A percentile compares a stretch with the other conserved stretches of the same genome.
Evolutionary conservation across 2,329 filamentous ascomycete genomes (phyloP).

Genomic region (Ceratocystiopsis sp.): DNA sequence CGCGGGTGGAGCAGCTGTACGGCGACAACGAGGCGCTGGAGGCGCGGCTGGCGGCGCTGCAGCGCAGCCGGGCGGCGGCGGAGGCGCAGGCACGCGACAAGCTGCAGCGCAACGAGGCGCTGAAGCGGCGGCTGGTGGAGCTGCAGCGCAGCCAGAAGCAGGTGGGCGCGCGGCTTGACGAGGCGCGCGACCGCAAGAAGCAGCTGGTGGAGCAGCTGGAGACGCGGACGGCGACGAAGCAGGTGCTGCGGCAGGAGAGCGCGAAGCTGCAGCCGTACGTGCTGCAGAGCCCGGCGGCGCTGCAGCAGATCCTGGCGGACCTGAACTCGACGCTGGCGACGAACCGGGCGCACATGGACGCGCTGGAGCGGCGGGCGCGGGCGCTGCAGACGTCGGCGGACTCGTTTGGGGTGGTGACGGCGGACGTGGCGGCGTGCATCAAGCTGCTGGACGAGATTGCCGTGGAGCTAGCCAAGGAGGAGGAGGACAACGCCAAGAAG

Average conservation of each 20-base stretch:
- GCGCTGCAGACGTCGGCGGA: slow-evolving; percentile 85
- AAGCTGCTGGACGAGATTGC: slow-evolving; percentile 80
- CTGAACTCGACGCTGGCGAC: slow-evolving; percentile 59
- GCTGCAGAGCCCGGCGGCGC: slow-evolving; percentile 65
- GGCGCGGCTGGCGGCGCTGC: slow-evolving; percentile 61
- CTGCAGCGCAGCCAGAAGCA: slow-evolving; percentile 67
- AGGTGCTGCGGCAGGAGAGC: slow-evolving; percentile 67
- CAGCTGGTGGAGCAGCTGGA: slow-evolving; percentile 57
- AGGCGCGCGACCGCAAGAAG: slow-evolving; percentile 63
- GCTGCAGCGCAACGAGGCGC: slow-evolving; percentile 66
- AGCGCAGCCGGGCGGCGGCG: slow-evolving; percentile 60
- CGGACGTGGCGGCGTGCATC: slow-evolving; percentile 75
- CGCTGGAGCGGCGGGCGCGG: slow-evolving; percentile 70
- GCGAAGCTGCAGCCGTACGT: slow-evolving; percentile 85
- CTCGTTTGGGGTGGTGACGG: slow-evolving; percentile 67
- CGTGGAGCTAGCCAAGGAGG: slow-evolving; percentile 72
- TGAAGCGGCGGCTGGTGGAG: slow-evolving; percentile 68
- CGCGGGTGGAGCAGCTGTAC: slow-evolving; percentile 73
- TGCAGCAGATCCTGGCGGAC: slow-evolving; percentile 70
- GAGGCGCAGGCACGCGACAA: slow-evolving; percentile 73
- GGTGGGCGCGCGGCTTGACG: slow-evolving; percentile 67
- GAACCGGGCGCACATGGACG: slow-evolving; percentile 75
- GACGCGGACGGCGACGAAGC: slow-evolving; percentile 50
- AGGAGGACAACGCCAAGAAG: slow-evolving; percentile 72
- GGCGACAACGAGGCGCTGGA: slow-evolving; percentile 79